These are phyloP conservation scores for Cyberlindnera americana DNA, from an alignment of 805 yeast genomes.

Conservation along the genomic window DNA sequence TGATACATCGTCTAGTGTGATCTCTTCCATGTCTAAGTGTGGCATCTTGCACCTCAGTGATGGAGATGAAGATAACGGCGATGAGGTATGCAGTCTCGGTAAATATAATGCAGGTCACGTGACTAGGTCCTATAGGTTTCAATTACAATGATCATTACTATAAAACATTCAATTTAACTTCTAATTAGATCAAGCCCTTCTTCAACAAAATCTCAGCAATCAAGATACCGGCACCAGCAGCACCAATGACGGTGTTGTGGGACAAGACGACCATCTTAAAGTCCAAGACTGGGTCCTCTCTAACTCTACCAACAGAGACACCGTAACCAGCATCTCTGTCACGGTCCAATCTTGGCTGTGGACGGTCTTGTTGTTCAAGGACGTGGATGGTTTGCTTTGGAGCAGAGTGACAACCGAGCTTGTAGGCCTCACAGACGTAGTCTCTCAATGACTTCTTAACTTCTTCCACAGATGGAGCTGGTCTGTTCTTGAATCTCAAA, in stretches of 20 bases:
- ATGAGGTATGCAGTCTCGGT: no score
- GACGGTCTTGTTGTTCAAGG: constrained; percentile 87
- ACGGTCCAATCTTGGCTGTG: constrained; percentile 96
- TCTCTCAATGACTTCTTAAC: constrained; percentile 66
- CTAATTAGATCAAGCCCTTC: constrained; percentile 56
- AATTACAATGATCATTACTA: no score
- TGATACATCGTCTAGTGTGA: constrained; percentile 14
- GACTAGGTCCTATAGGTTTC: no score
- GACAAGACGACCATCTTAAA: constrained; percentile 96
- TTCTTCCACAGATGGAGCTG: constrained; percentile 81
- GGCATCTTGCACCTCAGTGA: background rate
- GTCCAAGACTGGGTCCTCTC: constrained; percentile 92
- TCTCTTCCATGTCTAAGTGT: constrained; percentile 13
- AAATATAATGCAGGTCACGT: no score
- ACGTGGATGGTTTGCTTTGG: constrained; percentile 92
- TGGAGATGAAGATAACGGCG: no score
- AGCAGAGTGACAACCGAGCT: constrained; percentile 83
- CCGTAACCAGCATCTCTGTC: constrained; percentile 93
- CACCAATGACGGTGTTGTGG: constrained; percentile 96
- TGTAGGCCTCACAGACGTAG: constrained; percentile 79
- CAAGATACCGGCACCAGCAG: constrained; percentile 97
- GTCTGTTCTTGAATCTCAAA: constrained; percentile 73
- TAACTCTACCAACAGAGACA: constrained; percentile 89
- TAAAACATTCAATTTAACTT: background rate
- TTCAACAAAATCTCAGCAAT: constrained; percentile 88